phyloP scores from a whole-genome alignment of 371 early-diverging fungal genomes.

The Syncephalastrum monosporum region DNA sequence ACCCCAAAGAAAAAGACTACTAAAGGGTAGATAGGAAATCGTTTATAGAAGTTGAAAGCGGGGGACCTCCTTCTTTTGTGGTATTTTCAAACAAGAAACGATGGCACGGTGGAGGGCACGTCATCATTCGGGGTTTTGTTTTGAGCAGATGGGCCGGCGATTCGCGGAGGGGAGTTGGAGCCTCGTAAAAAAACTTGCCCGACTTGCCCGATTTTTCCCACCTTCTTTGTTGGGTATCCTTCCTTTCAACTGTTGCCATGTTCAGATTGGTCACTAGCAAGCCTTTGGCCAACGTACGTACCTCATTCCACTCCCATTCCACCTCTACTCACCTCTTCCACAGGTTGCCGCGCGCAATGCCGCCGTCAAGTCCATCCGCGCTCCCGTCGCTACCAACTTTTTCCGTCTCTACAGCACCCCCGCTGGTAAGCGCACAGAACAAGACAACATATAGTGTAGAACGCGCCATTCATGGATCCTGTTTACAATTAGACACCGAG shows the following conservation, averaged over 20 bases:
- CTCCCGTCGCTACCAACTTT: constrained; percentile 55
- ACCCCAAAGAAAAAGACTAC: too few species aligned
- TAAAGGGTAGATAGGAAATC: too few species aligned
- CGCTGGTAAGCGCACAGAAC: constrained; percentile 38
- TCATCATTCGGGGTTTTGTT: too few species aligned
- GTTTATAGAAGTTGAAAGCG: too few species aligned
- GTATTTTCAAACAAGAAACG: too few species aligned
- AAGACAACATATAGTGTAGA: not conserved
- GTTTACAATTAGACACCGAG: constrained; percentile 44
- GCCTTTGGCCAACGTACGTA: constrained; percentile 58
- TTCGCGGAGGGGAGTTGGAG: too few species aligned
- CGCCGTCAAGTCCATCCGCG: constrained; percentile 47
- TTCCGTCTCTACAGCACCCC: constrained; percentile 62
- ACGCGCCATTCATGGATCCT: not conserved
- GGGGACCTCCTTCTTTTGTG: too few species aligned
- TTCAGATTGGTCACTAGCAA: constrained; percentile 60
- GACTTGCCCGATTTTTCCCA: constrained; percentile 11
- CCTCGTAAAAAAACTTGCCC: not conserved
- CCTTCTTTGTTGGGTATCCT: constrained; percentile 9
- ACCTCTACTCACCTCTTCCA: not conserved
- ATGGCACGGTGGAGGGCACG: too few species aligned
- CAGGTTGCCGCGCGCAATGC: constrained; percentile 63
- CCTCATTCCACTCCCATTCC: not conserved
- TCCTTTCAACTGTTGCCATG: constrained; percentile 35
- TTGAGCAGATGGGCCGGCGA: too few species aligned